These are phyloP conservation scores for Prunus padus DNA, from an alignment of 306 rosid species.

Conservation along the genomic window DNA sequence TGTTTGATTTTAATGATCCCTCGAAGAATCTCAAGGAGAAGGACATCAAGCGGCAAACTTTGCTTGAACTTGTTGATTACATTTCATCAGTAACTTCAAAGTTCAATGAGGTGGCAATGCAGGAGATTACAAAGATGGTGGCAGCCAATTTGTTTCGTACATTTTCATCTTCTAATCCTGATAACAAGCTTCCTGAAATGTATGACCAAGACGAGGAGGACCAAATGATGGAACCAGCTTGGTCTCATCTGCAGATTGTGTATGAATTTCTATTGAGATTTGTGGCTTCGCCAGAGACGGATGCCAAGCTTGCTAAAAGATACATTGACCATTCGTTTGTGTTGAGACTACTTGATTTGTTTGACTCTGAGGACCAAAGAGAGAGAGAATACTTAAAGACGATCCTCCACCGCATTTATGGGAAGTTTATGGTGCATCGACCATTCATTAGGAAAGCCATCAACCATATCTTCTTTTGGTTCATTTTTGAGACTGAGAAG, in stretches of 20 bases:
- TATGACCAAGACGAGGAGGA: slow-evolving; percentile 62
- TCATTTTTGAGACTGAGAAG: slow-evolving; percentile 64
- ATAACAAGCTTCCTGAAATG: slow-evolving; percentile 37
- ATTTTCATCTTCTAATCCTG: slow-evolving; percentile 41
- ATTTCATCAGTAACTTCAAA: slow-evolving; percentile 41
- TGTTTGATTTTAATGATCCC: slow-evolving; percentile 56
- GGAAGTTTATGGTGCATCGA: slow-evolving; percentile 69
- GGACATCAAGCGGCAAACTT: slow-evolving; percentile 52
- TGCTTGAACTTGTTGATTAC: slow-evolving; percentile 63
- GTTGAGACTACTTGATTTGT: slow-evolving; percentile 56
- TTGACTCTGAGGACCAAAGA: slow-evolving; percentile 68
- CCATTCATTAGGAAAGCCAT: slow-evolving; percentile 64
- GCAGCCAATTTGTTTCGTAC: slow-evolving; percentile 52
- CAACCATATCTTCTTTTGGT: slow-evolving; percentile 56
- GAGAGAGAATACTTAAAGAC: slow-evolving; percentile 69
- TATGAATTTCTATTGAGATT: slow-evolving; percentile 55
- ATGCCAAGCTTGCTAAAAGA: slow-evolving; percentile 62
- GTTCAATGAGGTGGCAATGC: slow-evolving; percentile 51
- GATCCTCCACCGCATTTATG: slow-evolving; percentile 59
- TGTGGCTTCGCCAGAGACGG: slow-evolving; percentile 57
- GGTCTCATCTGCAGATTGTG: slow-evolving; percentile 66
- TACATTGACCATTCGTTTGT: slow-evolving; percentile 57
- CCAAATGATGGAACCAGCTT: slow-evolving; percentile 53
- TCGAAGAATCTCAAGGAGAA: slow-evolving; percentile 46
- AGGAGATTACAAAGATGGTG: slow-evolving; percentile 57